Evolutionary conservation across 805 yeast species (phyloP), one percentile per base, ranked within the genome.

Genomic region (Yarrowia keelungensis): DNA sequence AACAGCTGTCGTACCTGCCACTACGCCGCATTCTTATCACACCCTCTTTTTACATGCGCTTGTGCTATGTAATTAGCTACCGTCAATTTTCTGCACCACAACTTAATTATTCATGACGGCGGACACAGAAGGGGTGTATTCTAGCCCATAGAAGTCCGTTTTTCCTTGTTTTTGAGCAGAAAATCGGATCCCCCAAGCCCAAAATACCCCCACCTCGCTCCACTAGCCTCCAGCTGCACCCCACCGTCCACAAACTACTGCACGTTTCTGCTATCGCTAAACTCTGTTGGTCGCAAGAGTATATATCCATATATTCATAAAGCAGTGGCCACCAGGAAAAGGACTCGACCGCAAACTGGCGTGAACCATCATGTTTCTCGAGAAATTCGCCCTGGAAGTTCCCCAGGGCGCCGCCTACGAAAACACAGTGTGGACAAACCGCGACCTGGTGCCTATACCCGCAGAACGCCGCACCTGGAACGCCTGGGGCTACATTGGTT

Each of bases 381-480:
- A 59, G 14, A 42, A 45, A 35, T 59, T 59, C 65, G 65, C 65
- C 65, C 65, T 59, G 65, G 65, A 59, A 15, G 65, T 59, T 16
- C 65, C 65, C 65, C 65, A 59, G 64, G 72, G 65, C 51, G 62
- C 58, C 19, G 36, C 38, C 26, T 41, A 54, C 51, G 53, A 70
- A 47, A 71, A 59, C 46, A 56, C 32, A 39, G 43, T 50, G 43
- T 71, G 72, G 72, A 69, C 65, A 5, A 72, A 72, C 62, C 45
- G 67, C 36, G 86, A 83, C 71, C 78, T 83, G 22, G 77, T 81
- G 12, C 85, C 86, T 22, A 74, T 83, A 69, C 84, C 84, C 0
- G 81, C 82, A 2, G 67, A 71, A 9, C 74, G 86, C 70, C 75
- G 87, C 67, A 80, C 82, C 0, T 84, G 87, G 87, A 82, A 80